phyloP scores from a whole-genome alignment of 1,284 basidiomycete species.

The Xerocomus amazonicus region DNA sequence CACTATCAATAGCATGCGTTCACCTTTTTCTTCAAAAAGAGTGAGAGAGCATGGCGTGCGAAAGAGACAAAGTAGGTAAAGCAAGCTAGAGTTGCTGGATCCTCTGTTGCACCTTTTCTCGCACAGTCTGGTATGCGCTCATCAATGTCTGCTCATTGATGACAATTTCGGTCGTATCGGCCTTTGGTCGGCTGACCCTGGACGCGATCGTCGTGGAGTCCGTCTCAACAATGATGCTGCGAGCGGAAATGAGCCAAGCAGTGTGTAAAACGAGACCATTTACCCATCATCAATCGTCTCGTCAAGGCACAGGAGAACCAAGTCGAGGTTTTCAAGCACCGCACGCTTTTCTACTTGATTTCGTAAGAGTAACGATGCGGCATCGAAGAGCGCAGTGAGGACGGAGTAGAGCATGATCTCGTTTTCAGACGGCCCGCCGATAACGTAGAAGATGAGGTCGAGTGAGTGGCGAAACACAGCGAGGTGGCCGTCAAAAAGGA shows the following conservation, averaged over 20 bases:
- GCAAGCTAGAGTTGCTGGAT: slow-evolving; percentile 46
- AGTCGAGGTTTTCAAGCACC: slow-evolving; percentile 91
- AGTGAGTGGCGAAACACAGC: slow-evolving; percentile 92
- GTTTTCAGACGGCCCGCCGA: slow-evolving; percentile 88
- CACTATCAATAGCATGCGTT: neutral
- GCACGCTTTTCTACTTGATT: slow-evolving; percentile 95
- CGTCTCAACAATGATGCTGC: slow-evolving; percentile 94
- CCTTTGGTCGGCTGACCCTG: slow-evolving; percentile 87
- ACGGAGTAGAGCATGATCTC: slow-evolving; percentile 93
- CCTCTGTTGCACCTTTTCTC: slow-evolving; percentile 70
- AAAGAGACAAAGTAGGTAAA: neutral
- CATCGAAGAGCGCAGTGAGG: slow-evolving; percentile 83
- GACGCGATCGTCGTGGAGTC: slow-evolving; percentile 94
- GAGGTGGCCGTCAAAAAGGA: slow-evolving; percentile 89
- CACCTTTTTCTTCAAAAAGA: neutral
- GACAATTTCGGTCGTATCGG: slow-evolving; percentile 94
- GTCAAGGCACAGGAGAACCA: slow-evolving; percentile 91
- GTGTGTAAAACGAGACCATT: slow-evolving; percentile 30
- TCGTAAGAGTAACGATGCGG: slow-evolving; percentile 80
- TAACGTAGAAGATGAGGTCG: slow-evolving; percentile 94
- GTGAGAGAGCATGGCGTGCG: neutral
- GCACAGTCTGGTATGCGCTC: slow-evolving; percentile 88
- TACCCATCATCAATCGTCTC: slow-evolving; percentile 99
- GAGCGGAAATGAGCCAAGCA: slow-evolving; percentile 11
- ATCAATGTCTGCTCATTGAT: slow-evolving; percentile 98